These are phyloP conservation scores for Prunus davidiana DNA, from an alignment of 306 rosid species.

Conservation along the genomic window DNA sequence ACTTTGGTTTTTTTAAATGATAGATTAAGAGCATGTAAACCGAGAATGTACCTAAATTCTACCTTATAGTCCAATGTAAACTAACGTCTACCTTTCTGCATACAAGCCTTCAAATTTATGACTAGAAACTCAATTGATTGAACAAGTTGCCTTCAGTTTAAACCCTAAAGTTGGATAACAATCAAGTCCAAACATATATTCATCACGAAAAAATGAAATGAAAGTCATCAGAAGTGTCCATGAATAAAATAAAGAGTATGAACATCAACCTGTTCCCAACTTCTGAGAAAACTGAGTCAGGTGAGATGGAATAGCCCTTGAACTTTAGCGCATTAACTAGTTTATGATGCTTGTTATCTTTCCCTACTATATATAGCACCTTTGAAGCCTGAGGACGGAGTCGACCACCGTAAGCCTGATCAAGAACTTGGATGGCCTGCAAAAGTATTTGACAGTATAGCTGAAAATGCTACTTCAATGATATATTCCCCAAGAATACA, in stretches of 20 bases:
- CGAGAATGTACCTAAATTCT: background rate
- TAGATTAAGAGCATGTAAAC: too few relatives aligned
- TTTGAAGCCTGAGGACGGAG: constrained; percentile 24
- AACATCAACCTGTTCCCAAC: constrained; percentile 42
- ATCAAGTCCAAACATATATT: too few relatives aligned
- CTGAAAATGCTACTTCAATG: background rate
- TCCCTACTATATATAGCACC: constrained; percentile 47
- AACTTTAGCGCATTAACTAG: constrained; percentile 43
- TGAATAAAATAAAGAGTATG: constrained; percentile 1
- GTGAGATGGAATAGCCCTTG: constrained; percentile 39
- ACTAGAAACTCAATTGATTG: background rate
- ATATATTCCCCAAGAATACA: background rate
- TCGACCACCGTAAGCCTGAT: constrained; percentile 27
- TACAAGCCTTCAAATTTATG: background rate
- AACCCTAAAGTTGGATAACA: background rate
- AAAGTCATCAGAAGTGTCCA: background rate
- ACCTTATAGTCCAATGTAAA: background rate
- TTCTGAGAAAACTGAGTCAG: constrained; percentile 24
- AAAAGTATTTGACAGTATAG: constrained; percentile 18
- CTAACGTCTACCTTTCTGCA: background rate
- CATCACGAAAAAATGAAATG: background rate
- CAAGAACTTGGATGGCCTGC: constrained; percentile 50
- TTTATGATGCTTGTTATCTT: constrained; percentile 34
- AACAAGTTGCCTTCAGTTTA: background rate
- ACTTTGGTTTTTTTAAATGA: background rate